Evolutionary conservation across 2,329 filamentous ascomycete species (phyloP), one percentile per base, ranked within the genome.

Genomic region (Talaromyces amestolkiae): DNA sequence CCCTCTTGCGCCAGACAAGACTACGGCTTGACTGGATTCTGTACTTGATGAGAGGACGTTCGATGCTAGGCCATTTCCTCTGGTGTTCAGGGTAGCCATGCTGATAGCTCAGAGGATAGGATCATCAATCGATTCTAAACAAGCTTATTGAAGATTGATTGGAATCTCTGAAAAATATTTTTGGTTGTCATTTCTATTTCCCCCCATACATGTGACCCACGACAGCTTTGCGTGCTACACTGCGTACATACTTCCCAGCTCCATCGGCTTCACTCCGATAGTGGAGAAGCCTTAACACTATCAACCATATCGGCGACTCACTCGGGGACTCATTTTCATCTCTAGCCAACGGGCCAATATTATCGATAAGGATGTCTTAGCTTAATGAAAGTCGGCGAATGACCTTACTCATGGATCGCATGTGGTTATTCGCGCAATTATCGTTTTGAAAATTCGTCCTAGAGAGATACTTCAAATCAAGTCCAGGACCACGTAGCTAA

Each of bases 21-120:
- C 62, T 60, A 64, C 53, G n/a, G 54, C 62, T 53, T 60, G 62
- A 22, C 39, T 60, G 4, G 54, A 59, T 33, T 47, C 43, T 27
- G 33, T 31, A 24, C 41, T 17, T 49, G 47, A 31, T 1, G 53
- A 15, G 2, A 60, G 33, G n/a, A 64, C 39, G 19, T 59, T n/a
- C 35, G 54, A 59, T 41, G 54, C 54, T 17, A 41, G 13, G 15
- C 27, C 35, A 24, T 43, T 43, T 43, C 15, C 33, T 60, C 58
- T 47, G 13, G 58, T 49, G 19, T 60, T 47, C 27, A 60, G 15
- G 24, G 58, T 49, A 10, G 41, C 41, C 41, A 60, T 60, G 58
- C 17, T 60, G 41, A 43, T 43, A 43, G 19, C 22, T 15, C 22
- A 27, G 15, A 59, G 6, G 39, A 35, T 43, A 31, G 22, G 27